Conservation (phyloP, 2,329 filamentous ascomycete species). For the Stemphylium lycopersici region DNA sequence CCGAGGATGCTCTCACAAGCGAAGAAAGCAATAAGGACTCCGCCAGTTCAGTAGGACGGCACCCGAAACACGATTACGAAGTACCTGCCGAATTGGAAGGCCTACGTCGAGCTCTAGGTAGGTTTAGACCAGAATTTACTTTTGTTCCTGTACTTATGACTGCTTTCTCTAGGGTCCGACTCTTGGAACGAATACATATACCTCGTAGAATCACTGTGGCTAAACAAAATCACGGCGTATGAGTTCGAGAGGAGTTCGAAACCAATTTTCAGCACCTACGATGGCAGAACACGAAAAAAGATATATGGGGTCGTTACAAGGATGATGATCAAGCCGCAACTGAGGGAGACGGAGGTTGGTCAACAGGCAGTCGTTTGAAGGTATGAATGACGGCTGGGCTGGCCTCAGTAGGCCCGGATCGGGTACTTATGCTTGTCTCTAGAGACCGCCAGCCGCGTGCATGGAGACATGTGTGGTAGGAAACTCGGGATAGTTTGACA, state of each 20-base stretch:
- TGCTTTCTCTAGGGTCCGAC: neutral
- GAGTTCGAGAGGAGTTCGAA: slow-evolving; percentile 8
- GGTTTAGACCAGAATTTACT: neutral
- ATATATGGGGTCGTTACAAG: slow-evolving; percentile 11
- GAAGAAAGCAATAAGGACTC: no score
- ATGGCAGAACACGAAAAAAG: slow-evolving; percentile 4
- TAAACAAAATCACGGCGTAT: slow-evolving; percentile 2
- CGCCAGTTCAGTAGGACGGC: neutral
- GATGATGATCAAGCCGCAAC: slow-evolving; percentile 10
- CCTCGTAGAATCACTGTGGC: slow-evolving; percentile 13
- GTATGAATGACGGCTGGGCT: slow-evolving; percentile 2
- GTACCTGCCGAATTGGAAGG: slow-evolving; percentile 16
- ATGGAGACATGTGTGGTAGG: no score
- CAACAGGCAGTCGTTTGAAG: neutral
- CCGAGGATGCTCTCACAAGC: no score
- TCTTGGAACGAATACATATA: slow-evolving; percentile 24
- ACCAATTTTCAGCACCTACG: slow-evolving; percentile 10
- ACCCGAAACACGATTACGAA: slow-evolving; percentile 10
- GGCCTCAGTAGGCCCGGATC: no score
- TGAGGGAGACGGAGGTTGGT: neutral
- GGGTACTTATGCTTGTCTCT: no score
- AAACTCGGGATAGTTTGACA: no score
- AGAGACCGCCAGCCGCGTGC: neutral
- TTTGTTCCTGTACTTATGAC: no score
- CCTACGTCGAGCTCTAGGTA: slow-evolving; percentile 19